phyloP scores from a whole-genome alignment of 2,329 filamentous ascomycete genomes.

The Colletotrichum sp. region DNA sequence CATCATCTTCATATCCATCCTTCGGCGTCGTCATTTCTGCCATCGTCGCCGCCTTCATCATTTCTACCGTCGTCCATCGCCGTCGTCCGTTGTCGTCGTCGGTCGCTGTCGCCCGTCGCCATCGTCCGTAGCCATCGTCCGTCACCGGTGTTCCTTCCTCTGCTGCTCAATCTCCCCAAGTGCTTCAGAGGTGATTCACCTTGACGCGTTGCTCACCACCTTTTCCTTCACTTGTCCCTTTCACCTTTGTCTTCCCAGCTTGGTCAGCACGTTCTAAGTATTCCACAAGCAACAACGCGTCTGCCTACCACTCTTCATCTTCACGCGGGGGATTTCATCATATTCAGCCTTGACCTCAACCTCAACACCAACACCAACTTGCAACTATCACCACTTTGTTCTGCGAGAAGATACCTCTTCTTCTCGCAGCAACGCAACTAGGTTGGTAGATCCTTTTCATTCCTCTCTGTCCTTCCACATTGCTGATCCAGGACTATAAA shows the following conservation, averaged over 20 bases:
- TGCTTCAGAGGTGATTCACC: background rate
- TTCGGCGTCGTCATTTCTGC: background rate
- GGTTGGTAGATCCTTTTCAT: fast-evolving
- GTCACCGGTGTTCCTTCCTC: background rate
- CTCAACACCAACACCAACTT: background rate
- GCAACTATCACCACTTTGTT: background rate
- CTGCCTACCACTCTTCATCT: background rate
- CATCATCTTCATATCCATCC: background rate
- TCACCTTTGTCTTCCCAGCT: background rate
- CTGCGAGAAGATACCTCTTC: background rate
- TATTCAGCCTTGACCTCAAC: background rate
- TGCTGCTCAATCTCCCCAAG: fast-evolving
- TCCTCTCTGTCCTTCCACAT: background rate
- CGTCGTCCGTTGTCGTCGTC: background rate
- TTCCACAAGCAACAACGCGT: background rate
- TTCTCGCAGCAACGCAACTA: background rate
- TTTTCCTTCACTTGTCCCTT: background rate
- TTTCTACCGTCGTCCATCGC: background rate
- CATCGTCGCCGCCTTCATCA: background rate
- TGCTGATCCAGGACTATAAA: background rate
- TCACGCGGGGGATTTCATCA: background rate
- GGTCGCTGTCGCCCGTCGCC: fast-evolving
- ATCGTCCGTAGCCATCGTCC: background rate
- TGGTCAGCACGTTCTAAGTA: fast-evolving
- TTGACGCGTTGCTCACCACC: background rate